Conservation (phyloP, 306 rosid species). For the Quercus wislizeni region DNA sequence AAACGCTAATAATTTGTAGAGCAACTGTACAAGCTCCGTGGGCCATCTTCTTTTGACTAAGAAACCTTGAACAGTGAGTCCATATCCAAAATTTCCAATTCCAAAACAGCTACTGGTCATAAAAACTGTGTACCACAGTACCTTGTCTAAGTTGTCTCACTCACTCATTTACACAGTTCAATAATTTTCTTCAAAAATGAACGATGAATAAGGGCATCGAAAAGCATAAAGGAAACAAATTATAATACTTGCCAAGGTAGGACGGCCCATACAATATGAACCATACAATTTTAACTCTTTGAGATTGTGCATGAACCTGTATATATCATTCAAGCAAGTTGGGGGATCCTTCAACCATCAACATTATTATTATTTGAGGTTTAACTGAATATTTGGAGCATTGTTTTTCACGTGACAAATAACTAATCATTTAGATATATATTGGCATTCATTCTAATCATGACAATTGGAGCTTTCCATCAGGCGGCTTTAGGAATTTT, state of each 20-base stretch:
- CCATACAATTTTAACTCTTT: not conserved
- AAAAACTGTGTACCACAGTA: no score
- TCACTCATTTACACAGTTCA: not conserved
- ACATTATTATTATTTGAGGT: not conserved
- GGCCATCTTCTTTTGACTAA: not conserved
- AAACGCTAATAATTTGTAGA: not conserved
- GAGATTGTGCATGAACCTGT: constrained; percentile 29
- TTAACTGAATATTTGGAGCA: not conserved
- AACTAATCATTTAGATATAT: no score
- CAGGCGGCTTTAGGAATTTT: no score
- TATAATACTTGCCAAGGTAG: not conserved
- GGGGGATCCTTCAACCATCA: not conserved
- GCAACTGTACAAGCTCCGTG: not conserved
- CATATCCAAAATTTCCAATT: not conserved
- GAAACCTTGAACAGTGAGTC: not conserved
- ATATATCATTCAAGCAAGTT: constrained; percentile 1
- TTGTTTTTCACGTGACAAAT: not conserved
- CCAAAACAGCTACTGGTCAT: no score
- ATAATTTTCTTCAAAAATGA: not conserved
- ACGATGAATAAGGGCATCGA: not conserved
- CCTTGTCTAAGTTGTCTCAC: no score
- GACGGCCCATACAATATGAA: not conserved
- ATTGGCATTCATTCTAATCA: not conserved
- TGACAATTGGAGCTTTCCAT: not conserved
- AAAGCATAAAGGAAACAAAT: not conserved